phyloP scores from a whole-genome alignment of 495 filamentous ascomycete species.

The Talaromyces thailandensis region DNA sequence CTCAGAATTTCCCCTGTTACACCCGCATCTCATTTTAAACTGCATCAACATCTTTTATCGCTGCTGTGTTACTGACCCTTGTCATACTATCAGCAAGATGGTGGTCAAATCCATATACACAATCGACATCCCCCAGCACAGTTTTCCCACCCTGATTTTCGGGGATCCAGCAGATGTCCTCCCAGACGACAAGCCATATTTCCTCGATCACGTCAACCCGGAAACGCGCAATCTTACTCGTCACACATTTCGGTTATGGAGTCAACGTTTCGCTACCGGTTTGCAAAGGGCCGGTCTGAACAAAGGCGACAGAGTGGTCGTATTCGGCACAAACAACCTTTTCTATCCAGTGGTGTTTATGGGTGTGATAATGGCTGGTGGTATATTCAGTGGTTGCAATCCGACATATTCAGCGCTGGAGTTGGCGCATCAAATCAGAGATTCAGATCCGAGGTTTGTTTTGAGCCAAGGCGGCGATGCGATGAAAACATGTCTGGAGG shows the following conservation, averaged over 20 bases:
- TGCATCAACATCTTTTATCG: not conserved
- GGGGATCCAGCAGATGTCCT: conserved; percentile 35
- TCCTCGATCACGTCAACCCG: conserved; percentile 43
- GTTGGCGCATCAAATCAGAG: conserved; percentile 31
- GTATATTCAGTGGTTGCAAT: conserved; percentile 64
- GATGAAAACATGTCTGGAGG: conserved; percentile 9
- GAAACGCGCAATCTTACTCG: conserved; percentile 44
- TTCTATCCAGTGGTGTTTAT: conserved; percentile 67
- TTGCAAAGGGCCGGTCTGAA: conserved; percentile 56
- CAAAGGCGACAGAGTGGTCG: conserved; percentile 61
- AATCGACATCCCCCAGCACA: conserved; percentile 36
- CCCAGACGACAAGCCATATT: conserved; percentile 29
- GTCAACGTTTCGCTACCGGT: conserved; percentile 64
- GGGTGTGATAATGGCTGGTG: conserved; percentile 65
- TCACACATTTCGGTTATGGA: conserved; percentile 56
- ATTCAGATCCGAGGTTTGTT: conserved; percentile 26
- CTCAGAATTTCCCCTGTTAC: not conserved
- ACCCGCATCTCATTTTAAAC: not conserved
- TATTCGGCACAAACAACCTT: conserved; percentile 63
- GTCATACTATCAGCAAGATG: conserved; percentile 23
- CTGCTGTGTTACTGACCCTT: not conserved
- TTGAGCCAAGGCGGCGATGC: conserved; percentile 19
- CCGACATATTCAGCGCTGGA: conserved; percentile 28
- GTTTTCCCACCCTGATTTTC: conserved; percentile 43
- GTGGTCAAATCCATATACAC: conserved; percentile 43